Evolutionary conservation across 2,329 filamentous ascomycete species (phyloP).

Genomic region (Microcyclospora pomicola): DNA sequence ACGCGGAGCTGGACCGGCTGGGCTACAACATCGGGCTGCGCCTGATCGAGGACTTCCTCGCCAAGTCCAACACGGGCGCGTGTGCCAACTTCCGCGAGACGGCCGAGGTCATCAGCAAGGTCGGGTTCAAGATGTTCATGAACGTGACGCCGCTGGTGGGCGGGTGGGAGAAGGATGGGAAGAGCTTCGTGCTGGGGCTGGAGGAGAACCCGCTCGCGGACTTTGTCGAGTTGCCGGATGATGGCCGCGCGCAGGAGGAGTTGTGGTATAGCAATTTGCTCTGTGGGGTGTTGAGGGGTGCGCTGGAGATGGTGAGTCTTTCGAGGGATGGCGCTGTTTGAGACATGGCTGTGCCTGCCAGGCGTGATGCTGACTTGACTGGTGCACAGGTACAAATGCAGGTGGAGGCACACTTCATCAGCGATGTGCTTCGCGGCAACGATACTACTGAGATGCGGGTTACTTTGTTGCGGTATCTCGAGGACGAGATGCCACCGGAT

Average conservation of each 20-base stretch:
- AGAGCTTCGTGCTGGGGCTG: slow-evolving; percentile 90
- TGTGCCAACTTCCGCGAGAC: slow-evolving; percentile 92
- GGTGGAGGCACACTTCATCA: slow-evolving; percentile 91
- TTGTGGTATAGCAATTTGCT: slow-evolving; percentile 98
- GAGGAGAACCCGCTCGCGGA: slow-evolving; percentile 95
- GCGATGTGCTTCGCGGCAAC: slow-evolving; percentile 80
- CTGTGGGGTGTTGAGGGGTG: slow-evolving; percentile 79
- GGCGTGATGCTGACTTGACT: slow-evolving; percentile 5
- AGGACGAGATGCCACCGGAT: slow-evolving; percentile 92
- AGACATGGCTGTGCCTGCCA: not conserved
- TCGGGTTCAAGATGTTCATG: slow-evolving; percentile 97
- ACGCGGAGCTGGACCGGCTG: slow-evolving; percentile 97
- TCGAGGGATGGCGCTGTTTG: not conserved
- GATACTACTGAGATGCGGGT: slow-evolving; percentile 97
- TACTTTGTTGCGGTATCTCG: slow-evolving; percentile 81
- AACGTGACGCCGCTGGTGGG: slow-evolving; percentile 89
- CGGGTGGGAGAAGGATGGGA: slow-evolving; percentile 92
- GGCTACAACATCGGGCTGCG: slow-evolving; percentile 96
- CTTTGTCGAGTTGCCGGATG: slow-evolving; percentile 93
- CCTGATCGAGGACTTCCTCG: slow-evolving; percentile 92
- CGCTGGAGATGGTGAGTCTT: slow-evolving; percentile 74
- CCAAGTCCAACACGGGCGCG: slow-evolving; percentile 79
- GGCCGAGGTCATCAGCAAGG: slow-evolving; percentile 93
- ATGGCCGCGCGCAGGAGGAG: slow-evolving; percentile 88
- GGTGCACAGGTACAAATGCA: slow-evolving; percentile 69